Conservation (phyloP, 345 rosid genomes). For the Zanthoxylum bungeanum region DNA sequence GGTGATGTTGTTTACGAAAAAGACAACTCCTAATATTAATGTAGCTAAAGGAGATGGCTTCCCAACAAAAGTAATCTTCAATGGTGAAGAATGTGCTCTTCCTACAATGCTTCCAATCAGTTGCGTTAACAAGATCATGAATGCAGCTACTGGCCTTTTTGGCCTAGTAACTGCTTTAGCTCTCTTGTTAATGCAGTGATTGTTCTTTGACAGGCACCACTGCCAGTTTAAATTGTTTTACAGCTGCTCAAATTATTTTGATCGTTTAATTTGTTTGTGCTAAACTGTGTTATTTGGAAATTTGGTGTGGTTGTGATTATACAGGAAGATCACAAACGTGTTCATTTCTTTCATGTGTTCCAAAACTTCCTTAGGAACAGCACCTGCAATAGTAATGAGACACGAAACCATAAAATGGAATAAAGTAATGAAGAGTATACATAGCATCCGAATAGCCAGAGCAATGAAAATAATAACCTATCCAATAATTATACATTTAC, state of each 20-base stretch:
- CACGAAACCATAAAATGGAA: too few species aligned
- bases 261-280: not conserved
- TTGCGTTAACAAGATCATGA: constrained; percentile 25
- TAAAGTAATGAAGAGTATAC: too few species aligned
- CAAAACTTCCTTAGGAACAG: too few species aligned
- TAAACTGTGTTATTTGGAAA: not conserved
- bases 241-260: not conserved
- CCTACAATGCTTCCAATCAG: constrained; percentile 52
- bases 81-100: constrained; percentile 87
- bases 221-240: not conserved
- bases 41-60: constrained; percentile 79
- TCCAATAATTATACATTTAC: too few species aligned
- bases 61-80: constrained; percentile 83
- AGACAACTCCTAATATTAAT: constrained; percentile 51
- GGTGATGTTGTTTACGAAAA: constrained; percentile 71
- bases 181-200: constrained; percentile 3
- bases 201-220: not conserved
- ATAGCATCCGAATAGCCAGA: too few species aligned
- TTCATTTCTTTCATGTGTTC: too few species aligned
- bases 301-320: not conserved
- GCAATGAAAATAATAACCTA: too few species aligned
- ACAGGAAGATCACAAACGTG: not conserved
- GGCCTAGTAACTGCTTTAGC: constrained; percentile 9
- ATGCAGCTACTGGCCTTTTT: constrained; percentile 4
- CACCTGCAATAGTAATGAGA: too few species aligned